These are phyloP conservation scores for Ophiostoma pallidulum DNA, from an alignment of 2,329 filamentous ascomycete species.

Conservation along the genomic window DNA sequence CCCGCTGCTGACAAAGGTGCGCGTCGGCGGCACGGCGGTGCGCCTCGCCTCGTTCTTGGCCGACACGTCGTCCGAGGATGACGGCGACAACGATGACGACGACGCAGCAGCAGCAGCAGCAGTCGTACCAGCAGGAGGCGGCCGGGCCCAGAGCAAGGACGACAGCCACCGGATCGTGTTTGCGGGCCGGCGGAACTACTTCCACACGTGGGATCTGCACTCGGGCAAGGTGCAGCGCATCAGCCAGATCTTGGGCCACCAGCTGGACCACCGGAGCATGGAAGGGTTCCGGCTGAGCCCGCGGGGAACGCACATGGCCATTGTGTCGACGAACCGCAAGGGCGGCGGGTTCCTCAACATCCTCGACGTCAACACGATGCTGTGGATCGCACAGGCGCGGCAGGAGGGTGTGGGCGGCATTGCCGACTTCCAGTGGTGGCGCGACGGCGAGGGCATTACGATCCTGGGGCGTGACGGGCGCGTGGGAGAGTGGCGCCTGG, in stretches of 20 bases:
- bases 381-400: conserved; percentile 78
- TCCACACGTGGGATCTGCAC: conserved; percentile 86
- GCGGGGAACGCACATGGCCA: conserved; percentile 74
- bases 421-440: conserved; percentile 91
- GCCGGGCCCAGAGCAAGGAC: too few species aligned
- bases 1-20: conserved; percentile 80
- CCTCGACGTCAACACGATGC: conserved; percentile 66
- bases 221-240: conserved; percentile 78
- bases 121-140: too few species aligned
- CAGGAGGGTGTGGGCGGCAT: conserved; percentile 76
- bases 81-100: conserved; percentile 35
- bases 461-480: conserved; percentile 81
- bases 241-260: conserved; percentile 61
- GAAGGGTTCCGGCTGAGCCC: conserved; percentile 83
- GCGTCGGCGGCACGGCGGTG: conserved; percentile 76
- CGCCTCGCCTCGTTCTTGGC: conserved; percentile 69
- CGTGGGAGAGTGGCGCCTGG: conserved; percentile 78
- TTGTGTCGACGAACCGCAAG: conserved; percentile 71
- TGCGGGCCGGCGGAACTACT: conserved; percentile 78
- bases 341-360: conserved; percentile 85
- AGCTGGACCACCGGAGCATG: conserved; percentile 80
- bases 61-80: conserved; percentile 50
- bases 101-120: too few species aligned
- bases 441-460: conserved; percentile 68
- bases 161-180: conserved; percentile 63